These are phyloP conservation scores for Magnolia sinica DNA, from an alignment of 164 flowering plant genomes.

Conservation along the genomic window DNA sequence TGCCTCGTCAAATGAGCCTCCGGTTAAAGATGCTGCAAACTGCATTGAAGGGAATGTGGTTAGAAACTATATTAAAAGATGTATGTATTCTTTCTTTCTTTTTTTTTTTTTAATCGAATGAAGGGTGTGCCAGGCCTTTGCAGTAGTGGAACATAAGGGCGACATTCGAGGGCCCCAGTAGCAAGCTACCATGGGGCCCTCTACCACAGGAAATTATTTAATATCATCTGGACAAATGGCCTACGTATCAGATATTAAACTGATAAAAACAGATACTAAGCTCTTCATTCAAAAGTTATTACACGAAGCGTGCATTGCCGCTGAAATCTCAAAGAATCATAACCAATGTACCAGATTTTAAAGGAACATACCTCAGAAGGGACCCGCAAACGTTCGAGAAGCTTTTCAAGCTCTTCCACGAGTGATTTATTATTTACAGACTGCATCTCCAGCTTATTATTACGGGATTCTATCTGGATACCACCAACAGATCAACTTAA, in stretches of 20 bases:
- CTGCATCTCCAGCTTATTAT: slow-evolving; percentile 96
- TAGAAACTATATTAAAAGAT: neutral
- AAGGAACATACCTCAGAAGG: slow-evolving; percentile 80
- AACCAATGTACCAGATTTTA: slow-evolving; percentile 4
- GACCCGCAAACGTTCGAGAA: slow-evolving; percentile 74
- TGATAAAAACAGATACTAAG: too few relatives aligned
- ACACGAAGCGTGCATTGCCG: neutral
- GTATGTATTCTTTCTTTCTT: neutral
- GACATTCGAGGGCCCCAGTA: too few relatives aligned
- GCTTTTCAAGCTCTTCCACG: slow-evolving; percentile 90
- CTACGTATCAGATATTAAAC: too few relatives aligned
- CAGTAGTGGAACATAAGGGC: too few relatives aligned
- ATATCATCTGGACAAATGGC: too few relatives aligned
- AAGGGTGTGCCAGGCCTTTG: too few relatives aligned
- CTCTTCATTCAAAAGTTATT: neutral
- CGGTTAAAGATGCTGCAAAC: slow-evolving; percentile 86
- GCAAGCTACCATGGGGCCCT: too few relatives aligned
- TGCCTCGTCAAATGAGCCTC: slow-evolving; percentile 94
- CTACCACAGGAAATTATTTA: too few relatives aligned
- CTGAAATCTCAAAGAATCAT: slow-evolving; percentile 2
- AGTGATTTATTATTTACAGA: slow-evolving; percentile 88
- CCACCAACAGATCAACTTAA: slow-evolving; percentile 3
- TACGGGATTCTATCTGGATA: slow-evolving; percentile 91
- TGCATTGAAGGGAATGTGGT: slow-evolving; percentile 26
- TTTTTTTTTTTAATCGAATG: neutral